Evolutionary conservation across 2,329 filamentous ascomycete species (phyloP).

Genomic region (Paecilomyces formosus): DNA sequence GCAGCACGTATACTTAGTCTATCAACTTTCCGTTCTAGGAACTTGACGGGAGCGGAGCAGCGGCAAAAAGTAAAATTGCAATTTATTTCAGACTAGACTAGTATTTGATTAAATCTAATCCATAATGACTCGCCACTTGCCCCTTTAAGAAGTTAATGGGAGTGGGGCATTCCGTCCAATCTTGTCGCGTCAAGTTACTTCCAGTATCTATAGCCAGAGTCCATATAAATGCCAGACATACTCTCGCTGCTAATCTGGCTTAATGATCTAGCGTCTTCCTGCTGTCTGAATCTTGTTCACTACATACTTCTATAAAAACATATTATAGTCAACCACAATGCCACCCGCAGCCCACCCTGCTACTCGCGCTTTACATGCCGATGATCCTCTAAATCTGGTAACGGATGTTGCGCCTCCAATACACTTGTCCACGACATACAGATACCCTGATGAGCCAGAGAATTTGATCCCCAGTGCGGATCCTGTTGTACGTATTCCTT

Average conservation of each 20-base stretch:
- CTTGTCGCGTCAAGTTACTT: not conserved
- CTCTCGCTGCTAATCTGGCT: not conserved
- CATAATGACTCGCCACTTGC: not conserved
- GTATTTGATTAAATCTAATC: no score
- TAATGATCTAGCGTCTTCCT: no score
- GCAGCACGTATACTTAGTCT: no score
- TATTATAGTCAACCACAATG: not conserved
- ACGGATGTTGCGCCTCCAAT: constrained; percentile 41
- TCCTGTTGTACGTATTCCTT: constrained; percentile 43
- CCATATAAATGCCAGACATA: not conserved
- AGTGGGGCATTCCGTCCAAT: not conserved
- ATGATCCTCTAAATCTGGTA: not conserved
- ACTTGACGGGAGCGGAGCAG: not conserved
- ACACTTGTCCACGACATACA: constrained; percentile 77
- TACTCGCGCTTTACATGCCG: not conserved
- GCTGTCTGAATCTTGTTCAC: no score
- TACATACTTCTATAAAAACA: no score
- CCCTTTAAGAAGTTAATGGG: not conserved
- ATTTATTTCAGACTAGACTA: not conserved
- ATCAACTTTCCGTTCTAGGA: not conserved
- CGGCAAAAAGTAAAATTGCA: not conserved
- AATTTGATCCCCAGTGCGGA: constrained; percentile 44
- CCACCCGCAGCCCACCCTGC: not conserved
- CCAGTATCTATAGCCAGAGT: not conserved
- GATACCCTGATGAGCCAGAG: constrained; percentile 61